These are phyloP conservation scores for Clonostachys sp. DNA, from an alignment of 2,329 filamentous ascomycete genomes.

Conservation along the genomic window DNA sequence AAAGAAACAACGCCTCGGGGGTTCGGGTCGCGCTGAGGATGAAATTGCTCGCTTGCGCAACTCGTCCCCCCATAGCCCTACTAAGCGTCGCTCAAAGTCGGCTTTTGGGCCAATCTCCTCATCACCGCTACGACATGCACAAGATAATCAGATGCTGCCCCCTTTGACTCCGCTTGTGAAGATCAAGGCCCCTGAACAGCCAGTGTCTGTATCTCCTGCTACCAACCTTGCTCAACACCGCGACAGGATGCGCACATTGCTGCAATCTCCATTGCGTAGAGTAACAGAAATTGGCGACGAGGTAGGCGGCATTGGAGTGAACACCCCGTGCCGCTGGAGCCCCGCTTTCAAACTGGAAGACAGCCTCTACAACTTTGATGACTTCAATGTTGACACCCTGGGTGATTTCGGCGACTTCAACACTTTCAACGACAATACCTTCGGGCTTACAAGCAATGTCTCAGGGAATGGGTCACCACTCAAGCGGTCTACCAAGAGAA, in stretches of 20 bases:
- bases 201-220: slow-evolving; percentile 83
- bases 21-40: slow-evolving; percentile 63
- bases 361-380: slow-evolving; percentile 35
- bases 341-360: slow-evolving; percentile 65
- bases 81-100: slow-evolving; percentile 56
- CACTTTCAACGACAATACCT: too few relatives aligned
- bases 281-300: too few relatives aligned
- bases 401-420: too few relatives aligned
- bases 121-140: slow-evolving; percentile 57
- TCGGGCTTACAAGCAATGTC: neutral
- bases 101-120: slow-evolving; percentile 55
- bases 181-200: slow-evolving; percentile 55
- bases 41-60: slow-evolving; percentile 91
- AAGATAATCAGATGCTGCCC: slow-evolving; percentile 60
- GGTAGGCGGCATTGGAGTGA: too few relatives aligned
- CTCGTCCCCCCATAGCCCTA: slow-evolving; percentile 90
- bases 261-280: too few relatives aligned
- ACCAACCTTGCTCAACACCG: slow-evolving; percentile 89
- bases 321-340: slow-evolving; percentile 48
- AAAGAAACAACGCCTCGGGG: slow-evolving; percentile 36
- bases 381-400: too few relatives aligned
- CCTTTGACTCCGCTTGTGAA: slow-evolving; percentile 83
- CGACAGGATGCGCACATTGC: slow-evolving; percentile 14
- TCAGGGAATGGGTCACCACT: slow-evolving; percentile 54
- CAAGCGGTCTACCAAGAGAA: slow-evolving; percentile 57